phyloP scores from a whole-genome alignment of 1,139 yeast genomes.

The Zygoascus sp. region DNA sequence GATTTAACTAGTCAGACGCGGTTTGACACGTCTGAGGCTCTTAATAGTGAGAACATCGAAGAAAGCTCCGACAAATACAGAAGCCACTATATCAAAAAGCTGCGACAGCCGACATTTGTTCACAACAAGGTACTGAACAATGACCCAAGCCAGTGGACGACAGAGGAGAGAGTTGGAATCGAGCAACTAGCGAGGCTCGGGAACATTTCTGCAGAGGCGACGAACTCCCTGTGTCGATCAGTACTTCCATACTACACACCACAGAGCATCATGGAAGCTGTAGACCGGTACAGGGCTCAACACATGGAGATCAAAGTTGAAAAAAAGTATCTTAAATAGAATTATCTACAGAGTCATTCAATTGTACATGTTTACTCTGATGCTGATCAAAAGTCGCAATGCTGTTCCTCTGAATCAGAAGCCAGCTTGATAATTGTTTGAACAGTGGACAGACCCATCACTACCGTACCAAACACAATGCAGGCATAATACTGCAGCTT shows the following conservation, averaged over 20 bases:
- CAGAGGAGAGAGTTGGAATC: constrained; percentile 11
- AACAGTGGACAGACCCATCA: constrained; percentile 72
- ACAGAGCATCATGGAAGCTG: constrained; percentile 6
- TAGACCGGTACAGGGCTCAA: neutral
- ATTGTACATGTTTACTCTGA: neutral
- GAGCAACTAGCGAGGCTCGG: constrained; percentile 8
- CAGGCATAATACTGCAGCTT: constrained; percentile 57
- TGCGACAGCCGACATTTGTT: constrained; percentile 5
- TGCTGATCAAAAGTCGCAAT: constrained; percentile 33
- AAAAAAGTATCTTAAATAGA: neutral
- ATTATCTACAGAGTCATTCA: neutral
- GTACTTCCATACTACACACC: constrained; percentile 6
- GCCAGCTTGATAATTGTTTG: constrained; percentile 62
- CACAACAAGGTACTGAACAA: neutral
- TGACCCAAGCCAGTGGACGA: constrained; percentile 11
- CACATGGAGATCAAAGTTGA: neutral
- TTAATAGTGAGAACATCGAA: constrained; percentile 1
- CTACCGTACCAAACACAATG: constrained; percentile 64
- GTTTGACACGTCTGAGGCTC: constrained; percentile 2
- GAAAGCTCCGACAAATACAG: neutral
- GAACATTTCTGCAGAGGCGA: constrained; percentile 1
- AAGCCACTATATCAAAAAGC: constrained; percentile 4
- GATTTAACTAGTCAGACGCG: constrained; percentile 5
- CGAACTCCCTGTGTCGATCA: constrained; percentile 4
- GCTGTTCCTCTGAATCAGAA: constrained; percentile 40